Percentiles rank a stretch among this genome's conserved stretches.
phyloP scores from a whole-genome alignment of 768 basidiomycete species.

The Piloderma croceum region DNA sequence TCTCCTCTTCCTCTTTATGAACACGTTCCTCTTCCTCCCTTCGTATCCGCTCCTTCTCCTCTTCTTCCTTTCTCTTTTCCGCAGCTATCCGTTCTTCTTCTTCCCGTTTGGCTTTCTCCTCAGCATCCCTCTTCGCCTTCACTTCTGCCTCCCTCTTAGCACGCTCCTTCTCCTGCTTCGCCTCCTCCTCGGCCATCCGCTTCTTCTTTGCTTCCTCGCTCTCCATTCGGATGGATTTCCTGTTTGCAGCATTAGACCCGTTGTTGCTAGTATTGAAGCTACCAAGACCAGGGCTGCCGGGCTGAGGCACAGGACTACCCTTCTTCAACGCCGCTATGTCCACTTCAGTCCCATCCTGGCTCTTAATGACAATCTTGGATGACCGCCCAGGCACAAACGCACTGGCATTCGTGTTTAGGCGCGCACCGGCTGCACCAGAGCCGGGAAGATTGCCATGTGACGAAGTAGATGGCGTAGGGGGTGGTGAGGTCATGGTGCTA shows the following conservation, averaged over 20 bases:
- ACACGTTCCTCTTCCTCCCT: constrained; percentile 31
- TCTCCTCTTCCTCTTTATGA: constrained; percentile 35
- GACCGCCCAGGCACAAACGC: constrained; percentile 57
- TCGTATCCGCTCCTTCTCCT: constrained; percentile 18
- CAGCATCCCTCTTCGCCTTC: constrained; percentile 37
- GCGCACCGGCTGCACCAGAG: constrained; percentile 5
- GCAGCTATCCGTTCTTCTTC: constrained; percentile 32
- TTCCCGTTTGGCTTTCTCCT: constrained; percentile 37
- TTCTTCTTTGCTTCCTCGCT: constrained; percentile 50
- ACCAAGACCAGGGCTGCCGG: constrained; percentile 13
- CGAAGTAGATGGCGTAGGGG: constrained; percentile 55
- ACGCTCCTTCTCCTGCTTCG: constrained; percentile 30
- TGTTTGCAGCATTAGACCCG: constrained; percentile 21
- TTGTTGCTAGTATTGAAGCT: constrained; percentile 34
- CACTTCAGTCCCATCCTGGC: constrained; percentile 59
- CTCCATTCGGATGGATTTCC: constrained; percentile 56
- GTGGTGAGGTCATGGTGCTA: constrained; percentile 53
- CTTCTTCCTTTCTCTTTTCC: constrained; percentile 21
- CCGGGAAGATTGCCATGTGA: constrained; percentile 34
- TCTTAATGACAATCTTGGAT: constrained; percentile 54
- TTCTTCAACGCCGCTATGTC: constrained; percentile 50
- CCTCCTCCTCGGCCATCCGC: constrained; percentile 40
- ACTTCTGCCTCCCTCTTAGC: constrained; percentile 34
- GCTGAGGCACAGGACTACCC: constrained; percentile 32
- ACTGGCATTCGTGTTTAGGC: constrained; percentile 58